Evolutionary conservation across 768 basidiomycete species (phyloP), one percentile per base, ranked within the genome.

Genomic region (Podaxis mareebaensis): DNA sequence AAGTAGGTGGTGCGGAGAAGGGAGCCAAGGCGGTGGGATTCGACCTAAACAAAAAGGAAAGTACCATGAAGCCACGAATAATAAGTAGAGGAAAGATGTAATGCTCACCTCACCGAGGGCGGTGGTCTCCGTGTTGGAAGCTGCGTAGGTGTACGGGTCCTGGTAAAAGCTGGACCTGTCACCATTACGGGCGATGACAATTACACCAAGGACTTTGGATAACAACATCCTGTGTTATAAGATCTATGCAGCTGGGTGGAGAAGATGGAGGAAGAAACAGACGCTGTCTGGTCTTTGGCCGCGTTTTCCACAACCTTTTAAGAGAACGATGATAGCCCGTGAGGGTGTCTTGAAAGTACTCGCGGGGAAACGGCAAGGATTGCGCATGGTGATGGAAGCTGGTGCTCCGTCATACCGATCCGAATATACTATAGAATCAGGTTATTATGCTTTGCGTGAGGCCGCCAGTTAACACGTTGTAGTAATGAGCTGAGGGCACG

Each of bases 141-240:
- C 80, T 65, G 84, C 76, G 71, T 92, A 92, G 38, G 83, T 88
- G 68, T 77, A 73, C 24, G 91, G 90, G 72, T 92, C 83, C 74
- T 93, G 91, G 77, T 83, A 83, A 74, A 81, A 89, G 70, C 82
- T 84, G 69, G 73, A 75, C 66, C 90, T 85, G 75, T 91, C 91
- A 64, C 91, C 91, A 72, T 92, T 92, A 72, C 91, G 88, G 64
- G 88, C 86, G 70, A 93, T 79, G 73, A 92, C 79, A 68, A 93
- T 82, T 71, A 87, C 89, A 77, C 91, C 91, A 70, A 89, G 87
- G 63, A 92, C 88, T 76, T 87, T 79, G 65, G 83, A 83, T 67
- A 83, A 71, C 72, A 76, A 73, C 79, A 81, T 80, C 36, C 53
- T 61, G 58, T 49, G 26, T 64, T 68, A 54, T 49, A 61, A 60